Conservation (phyloP, 1,284 basidiomycete species). For the Trametes polyzona region DNA sequence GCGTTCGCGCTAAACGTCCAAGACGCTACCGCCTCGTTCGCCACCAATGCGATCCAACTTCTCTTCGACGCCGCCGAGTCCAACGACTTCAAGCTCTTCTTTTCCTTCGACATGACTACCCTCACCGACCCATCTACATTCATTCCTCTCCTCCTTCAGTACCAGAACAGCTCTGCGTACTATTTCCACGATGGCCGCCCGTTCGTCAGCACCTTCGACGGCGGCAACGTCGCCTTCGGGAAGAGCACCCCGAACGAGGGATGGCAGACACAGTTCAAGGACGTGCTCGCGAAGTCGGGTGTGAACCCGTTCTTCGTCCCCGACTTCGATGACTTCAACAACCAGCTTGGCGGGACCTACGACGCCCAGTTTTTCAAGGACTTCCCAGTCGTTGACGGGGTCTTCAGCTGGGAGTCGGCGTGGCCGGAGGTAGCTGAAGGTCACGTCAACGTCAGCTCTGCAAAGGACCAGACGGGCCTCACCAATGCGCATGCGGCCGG, state of each 20-base stretch:
- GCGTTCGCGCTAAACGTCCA: slow-evolving; percentile 23
- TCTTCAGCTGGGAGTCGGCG: slow-evolving; percentile 21
- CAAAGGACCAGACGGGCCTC: slow-evolving; percentile 14
- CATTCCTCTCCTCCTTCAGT: slow-evolving; percentile 20
- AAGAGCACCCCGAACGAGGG: slow-evolving; percentile 14
- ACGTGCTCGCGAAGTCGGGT: slow-evolving; percentile 10
- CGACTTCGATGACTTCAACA: slow-evolving; percentile 18
- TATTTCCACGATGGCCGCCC: slow-evolving; percentile 17
- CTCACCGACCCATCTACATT: slow-evolving; percentile 17
- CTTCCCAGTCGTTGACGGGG: slow-evolving; percentile 18
- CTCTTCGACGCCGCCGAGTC: slow-evolving; percentile 18
- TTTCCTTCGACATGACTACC: slow-evolving; percentile 77
- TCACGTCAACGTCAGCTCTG: slow-evolving; percentile 15
- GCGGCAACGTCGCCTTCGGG: slow-evolving; percentile 15
- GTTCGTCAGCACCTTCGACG: slow-evolving; percentile 23
- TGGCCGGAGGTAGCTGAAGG: slow-evolving; percentile 19
- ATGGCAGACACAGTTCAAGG: slow-evolving; percentile 20
- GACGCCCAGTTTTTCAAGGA: slow-evolving; percentile 14
- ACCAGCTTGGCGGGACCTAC: slow-evolving; percentile 12
- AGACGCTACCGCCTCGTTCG: slow-evolving; percentile 4
- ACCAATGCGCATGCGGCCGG: slow-evolving; percentile 10
- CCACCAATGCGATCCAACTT: slow-evolving; percentile 6
- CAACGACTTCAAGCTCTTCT: slow-evolving; percentile 70
- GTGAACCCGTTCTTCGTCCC: slow-evolving; percentile 20
- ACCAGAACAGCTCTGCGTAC: slow-evolving; percentile 17